Evolutionary conservation across 805 yeast genomes (phyloP).

Genomic region (Nakazawaea holstii): DNA sequence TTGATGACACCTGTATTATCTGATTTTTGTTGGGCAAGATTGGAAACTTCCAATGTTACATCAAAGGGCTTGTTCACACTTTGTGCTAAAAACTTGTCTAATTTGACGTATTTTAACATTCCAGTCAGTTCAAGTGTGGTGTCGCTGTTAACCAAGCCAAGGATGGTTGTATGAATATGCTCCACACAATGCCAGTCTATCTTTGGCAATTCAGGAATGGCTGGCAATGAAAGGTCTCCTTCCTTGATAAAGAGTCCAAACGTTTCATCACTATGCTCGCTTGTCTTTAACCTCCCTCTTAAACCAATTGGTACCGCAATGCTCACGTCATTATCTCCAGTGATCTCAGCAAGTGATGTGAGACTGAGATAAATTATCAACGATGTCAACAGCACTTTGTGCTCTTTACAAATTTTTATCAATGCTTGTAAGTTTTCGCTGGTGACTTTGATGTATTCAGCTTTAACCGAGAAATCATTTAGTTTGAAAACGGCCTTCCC

Average conservation of each 20-base stretch:
- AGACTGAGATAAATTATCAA: neutral
- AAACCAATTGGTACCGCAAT: neutral
- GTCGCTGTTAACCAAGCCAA: neutral
- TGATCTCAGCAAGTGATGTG: neutral
- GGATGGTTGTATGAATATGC: neutral
- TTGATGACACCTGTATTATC: neutral
- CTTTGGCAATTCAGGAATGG: neutral
- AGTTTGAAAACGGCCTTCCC: neutral
- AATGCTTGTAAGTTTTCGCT: neutral
- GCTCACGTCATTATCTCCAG: neutral
- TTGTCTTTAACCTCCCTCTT: neutral
- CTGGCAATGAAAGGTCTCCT: neutral
- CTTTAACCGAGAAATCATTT: neutral
- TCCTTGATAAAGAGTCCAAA: conserved; percentile 5
- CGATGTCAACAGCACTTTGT: conserved; percentile 3
- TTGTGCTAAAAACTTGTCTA: neutral
- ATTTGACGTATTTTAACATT: conserved; percentile 6
- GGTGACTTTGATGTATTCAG: neutral
- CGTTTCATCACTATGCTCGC: neutral
- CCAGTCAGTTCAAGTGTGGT: neutral
- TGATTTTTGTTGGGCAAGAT: conserved; percentile 1
- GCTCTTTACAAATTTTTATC: neutral
- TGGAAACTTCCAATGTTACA: conserved; percentile 2
- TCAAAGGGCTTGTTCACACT: neutral
- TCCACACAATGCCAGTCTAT: neutral